Evolutionary conservation across 345 rosid genomes (phyloP).

Genomic region (Linum lewisii): DNA sequence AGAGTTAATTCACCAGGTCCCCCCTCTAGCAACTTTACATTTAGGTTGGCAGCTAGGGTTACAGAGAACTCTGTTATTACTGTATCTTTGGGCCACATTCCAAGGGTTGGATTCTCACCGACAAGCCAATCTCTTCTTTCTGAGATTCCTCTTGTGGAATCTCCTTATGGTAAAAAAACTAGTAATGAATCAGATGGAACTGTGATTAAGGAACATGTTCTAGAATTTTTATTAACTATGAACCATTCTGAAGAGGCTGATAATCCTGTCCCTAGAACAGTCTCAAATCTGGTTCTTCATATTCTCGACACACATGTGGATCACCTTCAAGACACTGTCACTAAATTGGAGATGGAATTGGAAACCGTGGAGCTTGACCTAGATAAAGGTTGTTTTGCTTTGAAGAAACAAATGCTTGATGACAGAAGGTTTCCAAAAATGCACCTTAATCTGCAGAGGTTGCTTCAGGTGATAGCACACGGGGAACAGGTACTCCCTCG

Average conservation of each 20-base stretch:
- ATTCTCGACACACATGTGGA: conserved; percentile 84
- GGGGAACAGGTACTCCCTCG: conserved; percentile 96
- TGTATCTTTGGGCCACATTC: conserved; percentile 85
- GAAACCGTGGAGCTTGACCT: conserved; percentile 80
- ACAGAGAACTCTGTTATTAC: conserved; percentile 85
- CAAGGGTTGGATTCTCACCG: conserved; percentile 83
- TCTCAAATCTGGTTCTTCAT: conserved; percentile 86
- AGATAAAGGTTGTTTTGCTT: conserved; percentile 89
- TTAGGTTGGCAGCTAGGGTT: conserved; percentile 85
- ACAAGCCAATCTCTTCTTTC: conserved; percentile 73
- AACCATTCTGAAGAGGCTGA: conserved; percentile 98
- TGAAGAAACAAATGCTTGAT: conserved; percentile 89
- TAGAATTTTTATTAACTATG: conserved; percentile 87
- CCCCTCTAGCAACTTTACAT: conserved; percentile 61
- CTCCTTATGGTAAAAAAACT: conserved; percentile 36
- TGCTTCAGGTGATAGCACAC: conserved; percentile 88
- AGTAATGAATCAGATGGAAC: conserved; percentile 52
- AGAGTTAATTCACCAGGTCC: conserved; percentile 96
- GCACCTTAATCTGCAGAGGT: conserved; percentile 88
- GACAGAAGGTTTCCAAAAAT: conserved; percentile 88
- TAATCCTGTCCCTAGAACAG: conserved; percentile 80
- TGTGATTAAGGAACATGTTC: conserved; percentile 95
- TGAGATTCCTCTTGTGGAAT: conserved; percentile 80
- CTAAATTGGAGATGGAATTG: conserved; percentile 82
- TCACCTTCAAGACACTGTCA: conserved; percentile 85